Base-by-base conservation (phyloP, 1,284 basidiomycete species). In the Gomphus sp. region DNA sequence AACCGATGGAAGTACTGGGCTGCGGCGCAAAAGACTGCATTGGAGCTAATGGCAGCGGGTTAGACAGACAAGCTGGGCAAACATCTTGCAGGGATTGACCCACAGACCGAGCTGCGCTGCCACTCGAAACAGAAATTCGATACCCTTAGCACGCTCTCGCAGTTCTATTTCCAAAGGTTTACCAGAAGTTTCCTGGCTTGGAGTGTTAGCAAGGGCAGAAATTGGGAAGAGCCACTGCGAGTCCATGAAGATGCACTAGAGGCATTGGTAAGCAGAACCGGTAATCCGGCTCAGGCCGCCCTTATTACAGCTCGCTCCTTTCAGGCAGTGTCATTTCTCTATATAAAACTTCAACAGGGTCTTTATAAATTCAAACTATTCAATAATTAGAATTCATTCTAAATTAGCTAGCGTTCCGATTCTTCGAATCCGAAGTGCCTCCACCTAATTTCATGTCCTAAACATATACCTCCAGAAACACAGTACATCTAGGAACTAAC, bases 1-100 rank as follows among this genome's bases (percentile, higher is more conserved):
- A 97, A 97, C 12, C 94, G 83, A 71, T 97, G 94, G 63, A 96
- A 89, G 80, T 92, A 92, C 4, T 88, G 90, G 33, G 91, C 88
- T 16, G 91, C 92, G 33, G 89, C 89, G 62, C 86, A 87, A 74
- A 93, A 79, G 9, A 88, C 87, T 25, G 87, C 84, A 25, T 84
- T 81, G 36, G 88, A 86, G 56, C 89, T 92, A 68, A 58, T 18
- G 48, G 55, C 56, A 47, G 62, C 57, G 36, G 54, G 54, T 63
- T 60, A 52, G 62, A 62, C 52, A 55, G 66, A 62, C 63, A 53
- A 60, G 59, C 53, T 39, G 47, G 14, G 43, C 28, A 31, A 18
- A 31, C 45, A 62, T 52, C 43, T 59, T 59, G 47, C 59, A 60
- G 56, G 61, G 60, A 49, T 48, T 37, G 22, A 80, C 88, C 69